These are phyloP conservation scores for Tetrapyrgos nigripes DNA, from an alignment of 1,284 basidiomycete species.

Conservation along the genomic window DNA sequence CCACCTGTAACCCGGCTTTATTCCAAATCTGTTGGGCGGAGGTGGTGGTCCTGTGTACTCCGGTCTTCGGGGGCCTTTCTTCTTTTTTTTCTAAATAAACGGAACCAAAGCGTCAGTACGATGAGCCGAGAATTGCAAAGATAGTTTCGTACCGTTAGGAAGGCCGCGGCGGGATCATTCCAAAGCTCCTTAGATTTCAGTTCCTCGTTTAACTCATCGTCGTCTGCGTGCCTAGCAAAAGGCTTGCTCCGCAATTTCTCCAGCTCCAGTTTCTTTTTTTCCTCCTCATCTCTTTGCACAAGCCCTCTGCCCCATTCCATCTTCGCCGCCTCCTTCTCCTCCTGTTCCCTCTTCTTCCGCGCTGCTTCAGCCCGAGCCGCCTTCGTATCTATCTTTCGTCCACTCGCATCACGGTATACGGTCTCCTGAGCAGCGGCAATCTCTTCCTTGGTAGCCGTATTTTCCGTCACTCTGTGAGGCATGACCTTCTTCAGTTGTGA, in stretches of 20 bases:
- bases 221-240: slow-evolving; percentile 85
- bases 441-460: slow-evolving; percentile 59
- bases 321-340: slow-evolving; percentile 87
- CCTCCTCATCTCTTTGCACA: slow-evolving; percentile 82
- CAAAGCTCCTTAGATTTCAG: slow-evolving; percentile 82
- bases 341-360: slow-evolving; percentile 74
- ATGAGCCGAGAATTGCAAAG: background rate
- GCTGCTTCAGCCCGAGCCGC: slow-evolving; percentile 85
- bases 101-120: slow-evolving; percentile 4
- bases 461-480: slow-evolving; percentile 41
- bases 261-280: slow-evolving; percentile 67
- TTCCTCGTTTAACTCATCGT: slow-evolving; percentile 85
- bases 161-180: slow-evolving; percentile 96
- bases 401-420: slow-evolving; percentile 91
- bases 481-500: slow-evolving; percentile 66
- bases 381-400: slow-evolving; percentile 89
- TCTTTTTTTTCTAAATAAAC: slow-evolving; percentile 66
- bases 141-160: slow-evolving; percentile 79
- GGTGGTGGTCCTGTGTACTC: slow-evolving; percentile 89
- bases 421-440: slow-evolving; percentile 82
- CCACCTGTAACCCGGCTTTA: slow-evolving; percentile 96
- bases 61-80: slow-evolving; percentile 80
- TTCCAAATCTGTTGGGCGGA: slow-evolving; percentile 94
- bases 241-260: slow-evolving; percentile 70
- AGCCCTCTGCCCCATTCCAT: slow-evolving; percentile 98